These are phyloP conservation scores for Phialophora expanda DNA, from an alignment of 2,329 filamentous ascomycete genomes.

Conservation along the genomic window DNA sequence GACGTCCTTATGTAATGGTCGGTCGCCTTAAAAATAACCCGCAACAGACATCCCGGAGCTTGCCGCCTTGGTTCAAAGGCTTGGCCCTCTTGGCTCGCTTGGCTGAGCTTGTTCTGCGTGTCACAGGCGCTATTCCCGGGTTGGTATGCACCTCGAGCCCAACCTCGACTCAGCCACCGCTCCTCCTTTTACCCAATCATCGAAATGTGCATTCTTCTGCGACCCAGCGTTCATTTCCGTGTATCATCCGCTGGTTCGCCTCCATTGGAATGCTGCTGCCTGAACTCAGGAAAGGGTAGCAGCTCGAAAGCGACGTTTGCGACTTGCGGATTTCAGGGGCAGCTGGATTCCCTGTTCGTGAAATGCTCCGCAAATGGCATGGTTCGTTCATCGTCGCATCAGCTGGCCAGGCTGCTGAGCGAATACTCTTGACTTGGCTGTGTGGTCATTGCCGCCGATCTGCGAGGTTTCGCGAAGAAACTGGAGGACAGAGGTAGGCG, in stretches of 20 bases:
- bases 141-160: slow-evolving; percentile 9
- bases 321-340: neutral
- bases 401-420: neutral
- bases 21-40: neutral
- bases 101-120: neutral
- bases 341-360: slow-evolving; percentile 5
- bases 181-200: neutral
- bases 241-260: neutral
- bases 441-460: neutral
- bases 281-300: neutral
- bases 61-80: neutral
- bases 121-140: neutral
- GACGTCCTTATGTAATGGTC: neutral
- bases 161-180: neutral
- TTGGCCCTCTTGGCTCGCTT: slow-evolving; percentile 11
- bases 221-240: neutral
- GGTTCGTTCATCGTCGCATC: neutral
- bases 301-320: neutral
- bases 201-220: neutral
- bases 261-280: slow-evolving; percentile 12
- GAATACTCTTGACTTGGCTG: neutral
- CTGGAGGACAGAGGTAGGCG: neutral
- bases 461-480: neutral
- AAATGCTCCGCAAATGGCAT: slow-evolving; percentile 9
- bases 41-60: neutral